These are phyloP conservation scores for Corchorus capsularis DNA, from an alignment of 345 rosid species.

Conservation along the genomic window DNA sequence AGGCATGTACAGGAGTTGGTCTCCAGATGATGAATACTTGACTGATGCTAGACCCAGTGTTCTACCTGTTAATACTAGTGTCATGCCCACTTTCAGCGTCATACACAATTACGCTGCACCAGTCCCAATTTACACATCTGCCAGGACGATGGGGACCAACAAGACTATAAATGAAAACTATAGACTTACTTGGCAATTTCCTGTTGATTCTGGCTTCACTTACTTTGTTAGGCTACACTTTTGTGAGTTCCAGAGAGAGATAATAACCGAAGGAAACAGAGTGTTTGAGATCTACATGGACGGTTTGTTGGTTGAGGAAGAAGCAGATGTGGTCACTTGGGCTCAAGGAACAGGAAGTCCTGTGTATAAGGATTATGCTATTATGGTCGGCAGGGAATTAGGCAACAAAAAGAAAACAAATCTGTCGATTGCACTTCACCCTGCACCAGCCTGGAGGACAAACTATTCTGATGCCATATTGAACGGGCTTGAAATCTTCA, in stretches of 20 bases:
- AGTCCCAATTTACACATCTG: neutral
- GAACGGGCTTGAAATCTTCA: constrained; percentile 57
- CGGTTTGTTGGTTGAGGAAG: neutral
- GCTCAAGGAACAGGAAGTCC: neutral
- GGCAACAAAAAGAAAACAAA: constrained; percentile 26
- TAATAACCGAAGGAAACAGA: neutral
- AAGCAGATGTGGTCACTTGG: neutral
- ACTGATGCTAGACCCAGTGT: neutral
- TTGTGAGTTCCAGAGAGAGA: constrained; percentile 20
- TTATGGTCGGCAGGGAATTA: neutral
- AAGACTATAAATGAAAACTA: neutral
- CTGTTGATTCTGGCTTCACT: constrained; percentile 24
- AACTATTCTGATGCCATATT: constrained; percentile 38
- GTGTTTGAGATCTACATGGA: constrained; percentile 16
- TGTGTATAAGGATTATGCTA: constrained; percentile 18
- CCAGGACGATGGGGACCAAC: constrained; percentile 11
- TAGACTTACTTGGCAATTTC: constrained; percentile 30
- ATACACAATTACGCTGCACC: neutral
- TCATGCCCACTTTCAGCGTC: neutral
- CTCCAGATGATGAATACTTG: neutral
- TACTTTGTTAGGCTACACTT: constrained; percentile 43
- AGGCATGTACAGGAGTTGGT: neutral
- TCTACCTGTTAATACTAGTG: neutral
- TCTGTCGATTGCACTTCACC: constrained; percentile 29
- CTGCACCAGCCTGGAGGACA: neutral